Evolutionary conservation across 768 basidiomycete genomes (phyloP).

Genomic region (Imleria badia): DNA sequence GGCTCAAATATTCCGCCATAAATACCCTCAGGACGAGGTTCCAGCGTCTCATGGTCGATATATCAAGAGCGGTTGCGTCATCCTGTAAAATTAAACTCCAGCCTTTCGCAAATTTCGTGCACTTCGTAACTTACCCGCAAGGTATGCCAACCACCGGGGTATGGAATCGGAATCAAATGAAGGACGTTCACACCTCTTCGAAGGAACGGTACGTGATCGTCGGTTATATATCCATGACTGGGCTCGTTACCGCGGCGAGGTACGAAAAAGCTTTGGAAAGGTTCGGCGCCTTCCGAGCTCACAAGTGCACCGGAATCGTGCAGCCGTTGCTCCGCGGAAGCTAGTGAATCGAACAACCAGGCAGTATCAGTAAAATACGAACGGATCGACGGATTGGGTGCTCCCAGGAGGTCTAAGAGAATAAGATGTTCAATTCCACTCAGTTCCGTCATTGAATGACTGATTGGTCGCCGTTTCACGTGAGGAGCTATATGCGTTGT

Average conservation of each 20-base stretch:
- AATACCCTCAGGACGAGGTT: conserved; percentile 86
- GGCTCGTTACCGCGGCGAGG: conserved; percentile 40
- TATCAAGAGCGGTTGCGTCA: conserved; percentile 81
- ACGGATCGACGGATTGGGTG: conserved; percentile 67
- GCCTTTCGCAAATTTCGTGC: not conserved
- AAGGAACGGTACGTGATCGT: conserved; percentile 94
- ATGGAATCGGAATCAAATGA: conserved; percentile 87
- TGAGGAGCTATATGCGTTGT: conserved; percentile 62
- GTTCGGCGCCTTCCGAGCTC: conserved; percentile 40
- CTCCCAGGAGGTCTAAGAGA: conserved; percentile 89
- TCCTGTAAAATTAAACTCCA: conserved; percentile 53
- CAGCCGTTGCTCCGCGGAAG: conserved; percentile 69
- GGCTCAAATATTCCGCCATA: conserved; percentile 83
- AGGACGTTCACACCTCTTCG: conserved; percentile 79
- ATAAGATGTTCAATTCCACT: conserved; percentile 86
- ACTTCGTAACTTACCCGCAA: conserved; percentile 49
- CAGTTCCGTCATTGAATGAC: conserved; percentile 59
- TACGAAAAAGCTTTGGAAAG: conserved; percentile 67
- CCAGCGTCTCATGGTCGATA: conserved; percentile 87
- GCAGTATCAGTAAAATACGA: conserved; percentile 87
- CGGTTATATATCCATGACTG: conserved; percentile 67
- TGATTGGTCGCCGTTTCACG: conserved; percentile 56
- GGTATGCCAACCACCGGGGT: conserved; percentile 89
- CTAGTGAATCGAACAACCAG: conserved; percentile 87
- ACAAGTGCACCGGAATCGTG: conserved; percentile 62